Evolutionary conservation across 768 basidiomycete genomes (phyloP), one percentile per base, ranked within the genome.

Genomic region (Tylopilus balloui): DNA sequence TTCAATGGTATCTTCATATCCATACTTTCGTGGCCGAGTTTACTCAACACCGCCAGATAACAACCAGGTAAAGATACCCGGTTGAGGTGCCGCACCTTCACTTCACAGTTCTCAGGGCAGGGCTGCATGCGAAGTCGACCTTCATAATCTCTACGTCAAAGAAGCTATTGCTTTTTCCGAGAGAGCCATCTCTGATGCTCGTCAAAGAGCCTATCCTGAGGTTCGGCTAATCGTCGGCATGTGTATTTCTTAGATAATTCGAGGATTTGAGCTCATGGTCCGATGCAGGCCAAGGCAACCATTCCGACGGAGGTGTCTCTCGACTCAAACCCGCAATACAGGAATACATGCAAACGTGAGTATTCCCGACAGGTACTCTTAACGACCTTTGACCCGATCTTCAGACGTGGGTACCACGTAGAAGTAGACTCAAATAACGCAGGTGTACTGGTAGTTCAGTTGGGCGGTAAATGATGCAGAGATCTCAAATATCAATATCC

Each of bases 241-340:
- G 84, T 74, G 3, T 17, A 23, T 41, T 13, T 29, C 35, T 28
- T 43, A 29, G 23, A 7, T 32, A 31, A 24, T 25, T 23, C 28
- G 15, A 21, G 4, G 2, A 24, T 35, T 4, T 36, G 3, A 34
- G 28, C 14, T 39, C 40, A 20, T 42, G n/a, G 4, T 39, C 37
- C 31, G 20, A 19, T 25, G n/a, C n/a, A 88, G 88, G 88, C 13
- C 94, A 92, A 70, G 93, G 93, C 9, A 74, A 87, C 24, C 94
- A 97, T 68, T 90, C 88, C n/a, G 71, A 76, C 27, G 77, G 78
- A 5, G 83, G 86, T 37, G 71, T 79, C 6, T 81, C 89, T 6
- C 94, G 90, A 67, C 77, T 97, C 60, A 92, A 86, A 63, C 95
- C 94, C 20, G 93, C 92, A 8, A 84, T 98, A 50, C 84, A 90